These are phyloP conservation scores for Strobilomyces confusus DNA, from an alignment of 768 basidiomycete genomes.

Conservation along the genomic window DNA sequence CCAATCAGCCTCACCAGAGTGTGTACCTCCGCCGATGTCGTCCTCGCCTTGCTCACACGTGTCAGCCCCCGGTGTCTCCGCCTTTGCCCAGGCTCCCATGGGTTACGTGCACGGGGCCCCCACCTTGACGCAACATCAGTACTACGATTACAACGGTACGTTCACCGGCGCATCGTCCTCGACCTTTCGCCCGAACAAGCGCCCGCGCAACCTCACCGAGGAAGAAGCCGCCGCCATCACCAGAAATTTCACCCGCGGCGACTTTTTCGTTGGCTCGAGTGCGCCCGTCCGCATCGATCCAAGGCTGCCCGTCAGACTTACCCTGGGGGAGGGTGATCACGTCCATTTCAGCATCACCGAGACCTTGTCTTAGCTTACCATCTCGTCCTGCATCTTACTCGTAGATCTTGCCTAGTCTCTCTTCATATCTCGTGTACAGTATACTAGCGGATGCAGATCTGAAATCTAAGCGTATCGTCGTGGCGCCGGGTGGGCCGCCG, in stretches of 20 bases:
- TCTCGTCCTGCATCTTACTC: conserved; percentile 12
- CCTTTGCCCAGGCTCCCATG: conserved; percentile 37
- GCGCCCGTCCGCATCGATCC: conserved; percentile 83
- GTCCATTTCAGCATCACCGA: conserved; percentile 65
- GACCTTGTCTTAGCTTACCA: conserved; percentile 40
- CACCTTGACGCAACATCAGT: conserved; percentile 54
- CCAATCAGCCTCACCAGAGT: conserved; percentile 33
- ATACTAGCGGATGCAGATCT: conserved; percentile 1
- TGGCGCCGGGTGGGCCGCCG: no score
- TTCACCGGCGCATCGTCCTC: conserved; percentile 68
- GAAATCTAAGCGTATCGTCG: no score
- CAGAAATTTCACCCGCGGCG: conserved; percentile 74
- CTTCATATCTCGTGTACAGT: conserved; percentile 20
- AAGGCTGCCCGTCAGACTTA: conserved; percentile 72
- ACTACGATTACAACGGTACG: conserved; percentile 74
- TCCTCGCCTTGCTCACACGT: conserved; percentile 5
- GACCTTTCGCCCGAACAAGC: conserved; percentile 76
- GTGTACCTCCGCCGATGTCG: conserved; percentile 2
- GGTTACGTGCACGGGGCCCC: conserved; percentile 38
- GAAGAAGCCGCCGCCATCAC: conserved; percentile 83
- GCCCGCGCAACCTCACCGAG: conserved; percentile 75
- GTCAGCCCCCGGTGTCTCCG: conserved; percentile 33
- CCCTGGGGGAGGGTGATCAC: conserved; percentile 77
- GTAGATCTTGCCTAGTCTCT: conserved; percentile 15
- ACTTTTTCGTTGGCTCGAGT: conserved; percentile 77